phyloP scores from a whole-genome alignment of 2,329 filamentous ascomycete species.

The Phyllosticta capitalensis region DNA sequence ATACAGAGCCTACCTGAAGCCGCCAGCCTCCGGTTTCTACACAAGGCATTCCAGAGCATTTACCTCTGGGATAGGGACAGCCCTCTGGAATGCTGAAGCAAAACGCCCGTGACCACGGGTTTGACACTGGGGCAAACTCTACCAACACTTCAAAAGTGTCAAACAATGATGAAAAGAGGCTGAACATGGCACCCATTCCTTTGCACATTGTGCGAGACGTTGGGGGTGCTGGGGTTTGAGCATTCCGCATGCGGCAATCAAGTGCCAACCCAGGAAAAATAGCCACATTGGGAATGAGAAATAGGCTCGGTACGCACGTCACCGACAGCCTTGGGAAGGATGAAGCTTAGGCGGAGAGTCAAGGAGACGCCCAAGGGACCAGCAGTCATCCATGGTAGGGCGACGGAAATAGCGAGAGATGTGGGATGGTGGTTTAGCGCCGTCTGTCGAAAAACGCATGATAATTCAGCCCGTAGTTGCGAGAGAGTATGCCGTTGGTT shows the following conservation, averaged over 20 bases:
- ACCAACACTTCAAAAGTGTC: slow-evolving; percentile 16
- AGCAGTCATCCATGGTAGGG: slow-evolving; percentile 2
- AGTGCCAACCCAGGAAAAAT: not conserved
- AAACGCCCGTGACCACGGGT: slow-evolving; percentile 15
- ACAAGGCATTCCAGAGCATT: slow-evolving; percentile 22
- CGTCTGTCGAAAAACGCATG: slow-evolving; percentile 1
- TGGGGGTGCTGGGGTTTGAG: slow-evolving; percentile 1
- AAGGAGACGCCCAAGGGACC: slow-evolving; percentile 3
- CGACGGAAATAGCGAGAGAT: not conserved
- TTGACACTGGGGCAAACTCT: slow-evolving; percentile 17
- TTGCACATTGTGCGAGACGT: slow-evolving; percentile 6
- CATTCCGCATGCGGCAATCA: slow-evolving; percentile 10
- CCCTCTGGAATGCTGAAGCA: slow-evolving; percentile 24
- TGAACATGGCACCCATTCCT: slow-evolving; percentile 7
- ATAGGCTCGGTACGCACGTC: not conserved
- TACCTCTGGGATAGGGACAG: slow-evolving; percentile 24
- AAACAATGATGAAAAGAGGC: slow-evolving; percentile 11
- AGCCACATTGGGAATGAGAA: slow-evolving; percentile 3
- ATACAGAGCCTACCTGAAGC: slow-evolving; percentile 22
- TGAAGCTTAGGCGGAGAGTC: not conserved
- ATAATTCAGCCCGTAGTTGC: slow-evolving; percentile 6
- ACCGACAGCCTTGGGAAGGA: not conserved
- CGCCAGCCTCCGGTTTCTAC: slow-evolving; percentile 24
- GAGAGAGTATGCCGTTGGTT: slow-evolving; percentile 3
- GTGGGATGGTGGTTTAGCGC: not conserved